Evolutionary conservation across 768 basidiomycete genomes (phyloP).

Genomic region (Russula foetens): DNA sequence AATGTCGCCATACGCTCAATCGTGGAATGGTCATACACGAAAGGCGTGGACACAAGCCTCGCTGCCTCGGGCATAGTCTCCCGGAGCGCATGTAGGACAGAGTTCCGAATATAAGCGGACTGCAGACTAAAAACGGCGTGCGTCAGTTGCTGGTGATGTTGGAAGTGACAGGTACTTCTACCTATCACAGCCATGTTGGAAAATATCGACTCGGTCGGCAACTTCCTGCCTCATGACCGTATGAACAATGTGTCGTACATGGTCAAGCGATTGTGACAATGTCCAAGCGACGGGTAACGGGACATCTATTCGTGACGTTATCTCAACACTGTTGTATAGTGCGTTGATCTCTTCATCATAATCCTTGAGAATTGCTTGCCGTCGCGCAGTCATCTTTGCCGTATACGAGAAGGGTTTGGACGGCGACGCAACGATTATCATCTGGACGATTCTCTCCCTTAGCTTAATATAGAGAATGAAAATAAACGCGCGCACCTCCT

Average conservation of each 20-base stretch:
- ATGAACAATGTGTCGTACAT: constrained; percentile 28
- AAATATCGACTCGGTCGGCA: constrained; percentile 31
- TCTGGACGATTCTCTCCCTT: constrained; percentile 24
- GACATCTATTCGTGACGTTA: constrained; percentile 27
- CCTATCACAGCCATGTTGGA: constrained; percentile 36
- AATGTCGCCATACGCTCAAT: constrained; percentile 18
- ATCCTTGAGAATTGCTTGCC: constrained; percentile 30
- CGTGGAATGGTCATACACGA: constrained; percentile 23
- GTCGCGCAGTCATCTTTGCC: constrained; percentile 34
- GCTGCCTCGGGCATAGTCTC: constrained; percentile 12
- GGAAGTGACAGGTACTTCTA: constrained; percentile 4
- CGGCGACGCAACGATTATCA: constrained; percentile 35
- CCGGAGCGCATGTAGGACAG: constrained; percentile 23
- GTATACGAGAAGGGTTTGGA: constrained; percentile 37
- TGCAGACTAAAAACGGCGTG: constrained; percentile 20
- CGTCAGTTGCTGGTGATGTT: not conserved
- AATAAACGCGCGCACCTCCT: constrained; percentile 29
- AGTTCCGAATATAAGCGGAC: constrained; percentile 25
- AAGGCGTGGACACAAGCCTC: constrained; percentile 15
- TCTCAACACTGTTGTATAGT: constrained; percentile 29
- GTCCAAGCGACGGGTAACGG: constrained; percentile 25
- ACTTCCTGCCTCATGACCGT: constrained; percentile 26
- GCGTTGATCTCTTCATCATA: constrained; percentile 37
- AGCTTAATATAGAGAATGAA: not conserved
- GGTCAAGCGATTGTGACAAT: constrained; percentile 20